Evolutionary conservation across 1,284 basidiomycete genomes (phyloP).

Genomic region (Limonomyces culmigenus): DNA sequence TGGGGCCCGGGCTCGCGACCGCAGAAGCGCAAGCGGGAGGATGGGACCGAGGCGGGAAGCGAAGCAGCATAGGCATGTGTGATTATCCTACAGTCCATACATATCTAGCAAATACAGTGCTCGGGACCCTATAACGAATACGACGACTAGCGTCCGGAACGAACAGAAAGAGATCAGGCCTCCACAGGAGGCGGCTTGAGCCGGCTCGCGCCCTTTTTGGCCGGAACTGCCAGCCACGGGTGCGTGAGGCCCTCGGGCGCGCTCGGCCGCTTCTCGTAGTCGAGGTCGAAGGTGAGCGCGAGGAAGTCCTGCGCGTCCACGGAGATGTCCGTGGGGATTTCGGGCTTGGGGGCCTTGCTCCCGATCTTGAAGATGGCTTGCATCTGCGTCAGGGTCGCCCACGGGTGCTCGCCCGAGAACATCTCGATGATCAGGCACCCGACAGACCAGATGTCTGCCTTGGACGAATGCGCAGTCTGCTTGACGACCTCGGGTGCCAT

Average conservation of each 20-base stretch:
- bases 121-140: no score
- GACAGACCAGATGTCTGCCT: slow-evolving; percentile 97
- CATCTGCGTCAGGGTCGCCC: slow-evolving; percentile 97
- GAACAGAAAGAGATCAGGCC: no score
- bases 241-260: slow-evolving; percentile 66
- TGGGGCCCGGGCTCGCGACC: slow-evolving; percentile 58
- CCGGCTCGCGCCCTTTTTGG: no score
- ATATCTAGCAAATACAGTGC: no score
- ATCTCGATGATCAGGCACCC: slow-evolving; percentile 98
- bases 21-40: slow-evolving; percentile 28
- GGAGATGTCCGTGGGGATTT: slow-evolving; percentile 80
- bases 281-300: slow-evolving; percentile 69
- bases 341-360: slow-evolving; percentile 56
- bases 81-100: no score
- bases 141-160: no score
- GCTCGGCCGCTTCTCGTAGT: slow-evolving; percentile 70
- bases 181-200: no score
- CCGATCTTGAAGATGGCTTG: slow-evolving; percentile 97
- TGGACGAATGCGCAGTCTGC: slow-evolving; percentile 84
- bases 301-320: slow-evolving; percentile 76
- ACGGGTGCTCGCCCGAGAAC: slow-evolving; percentile 95
- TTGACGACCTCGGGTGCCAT: slow-evolving; percentile 99
- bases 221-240: slow-evolving; percentile 37
- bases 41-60: slow-evolving; percentile 6
- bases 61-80: no score